Conservation (phyloP, 2,329 filamentous ascomycete genomes). For the Neocucurbitaria cava region DNA sequence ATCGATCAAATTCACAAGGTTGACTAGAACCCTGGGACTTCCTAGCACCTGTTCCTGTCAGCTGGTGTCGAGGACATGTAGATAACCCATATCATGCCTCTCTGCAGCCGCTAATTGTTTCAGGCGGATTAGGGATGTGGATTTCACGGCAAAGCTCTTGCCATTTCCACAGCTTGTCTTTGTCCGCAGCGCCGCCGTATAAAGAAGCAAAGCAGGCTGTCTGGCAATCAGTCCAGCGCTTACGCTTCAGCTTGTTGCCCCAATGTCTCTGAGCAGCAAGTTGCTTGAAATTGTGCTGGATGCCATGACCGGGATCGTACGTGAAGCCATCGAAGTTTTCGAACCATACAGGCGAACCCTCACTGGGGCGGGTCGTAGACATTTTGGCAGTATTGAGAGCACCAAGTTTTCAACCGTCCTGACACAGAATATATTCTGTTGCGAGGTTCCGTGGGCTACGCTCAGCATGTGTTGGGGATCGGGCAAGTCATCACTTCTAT, state of each 20-base stretch:
- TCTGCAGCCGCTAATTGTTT: slow-evolving; percentile 1
- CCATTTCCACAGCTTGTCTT: slow-evolving; percentile 3
- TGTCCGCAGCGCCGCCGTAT: slow-evolving; percentile 1
- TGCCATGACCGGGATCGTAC: not conserved
- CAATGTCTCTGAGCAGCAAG: not conserved
- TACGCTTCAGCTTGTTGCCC: not conserved
- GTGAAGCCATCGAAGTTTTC: not conserved
- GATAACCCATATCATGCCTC: not conserved
- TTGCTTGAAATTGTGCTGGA: slow-evolving; percentile 1
- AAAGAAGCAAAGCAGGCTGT: slow-evolving; percentile 1
- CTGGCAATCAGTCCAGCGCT: slow-evolving; percentile 3
- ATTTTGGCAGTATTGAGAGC: not conserved
- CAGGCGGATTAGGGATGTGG: not conserved
- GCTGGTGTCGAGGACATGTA: not conserved
- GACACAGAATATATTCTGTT: too few relatives aligned
- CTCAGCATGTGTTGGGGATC: too few relatives aligned
- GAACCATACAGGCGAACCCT: not conserved
- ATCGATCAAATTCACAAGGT: slow-evolving; percentile 4
- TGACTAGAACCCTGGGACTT: not conserved
- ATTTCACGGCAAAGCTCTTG: slow-evolving; percentile 6
- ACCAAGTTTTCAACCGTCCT: too few relatives aligned
- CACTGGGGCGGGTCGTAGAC: not conserved
- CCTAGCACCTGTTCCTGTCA: not conserved
- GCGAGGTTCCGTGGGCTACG: too few relatives aligned
- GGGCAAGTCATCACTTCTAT: too few relatives aligned